Evolutionary conservation across 2,329 filamentous ascomycete genomes (phyloP).

Genomic region (Colletotrichum spaethianum): DNA sequence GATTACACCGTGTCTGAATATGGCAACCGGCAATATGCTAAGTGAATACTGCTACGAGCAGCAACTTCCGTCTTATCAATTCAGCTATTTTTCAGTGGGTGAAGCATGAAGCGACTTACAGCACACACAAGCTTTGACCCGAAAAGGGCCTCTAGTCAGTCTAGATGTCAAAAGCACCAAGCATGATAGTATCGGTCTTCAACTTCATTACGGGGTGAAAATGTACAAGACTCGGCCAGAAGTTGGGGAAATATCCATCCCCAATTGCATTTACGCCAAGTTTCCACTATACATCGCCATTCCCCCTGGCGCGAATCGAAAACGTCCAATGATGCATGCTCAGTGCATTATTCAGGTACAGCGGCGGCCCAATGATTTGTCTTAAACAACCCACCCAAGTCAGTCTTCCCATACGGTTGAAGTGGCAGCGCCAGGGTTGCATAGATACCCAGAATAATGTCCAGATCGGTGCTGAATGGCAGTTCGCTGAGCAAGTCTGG

Average conservation of each 20-base stretch:
- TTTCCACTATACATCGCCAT: conserved; percentile 6
- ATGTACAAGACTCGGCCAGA: conserved; percentile 27
- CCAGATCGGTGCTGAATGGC: conserved; percentile 57
- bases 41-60: no score
- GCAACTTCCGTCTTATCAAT: no score
- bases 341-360: conserved; percentile 44
- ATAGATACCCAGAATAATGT: conserved; percentile 59
- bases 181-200: conserved; percentile 20
- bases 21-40: no score
- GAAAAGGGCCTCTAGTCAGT: not conserved
- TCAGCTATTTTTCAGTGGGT: no score
- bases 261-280: conserved; percentile 9
- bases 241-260: conserved; percentile 29
- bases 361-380: conserved; percentile 62
- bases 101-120: no score
- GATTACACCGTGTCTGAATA: no score
- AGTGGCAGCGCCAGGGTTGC: conserved; percentile 62
- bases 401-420: conserved; percentile 56
- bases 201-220: conserved; percentile 11
- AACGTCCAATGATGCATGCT: conserved; percentile 20
- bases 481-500: conserved; percentile 58
- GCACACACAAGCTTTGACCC: no score
- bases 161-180: conserved; percentile 11
- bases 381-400: conserved; percentile 58
- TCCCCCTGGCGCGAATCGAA: conserved; percentile 24